phyloP scores from a whole-genome alignment of 305 asterid species.

The Fraxinus albicans region DNA sequence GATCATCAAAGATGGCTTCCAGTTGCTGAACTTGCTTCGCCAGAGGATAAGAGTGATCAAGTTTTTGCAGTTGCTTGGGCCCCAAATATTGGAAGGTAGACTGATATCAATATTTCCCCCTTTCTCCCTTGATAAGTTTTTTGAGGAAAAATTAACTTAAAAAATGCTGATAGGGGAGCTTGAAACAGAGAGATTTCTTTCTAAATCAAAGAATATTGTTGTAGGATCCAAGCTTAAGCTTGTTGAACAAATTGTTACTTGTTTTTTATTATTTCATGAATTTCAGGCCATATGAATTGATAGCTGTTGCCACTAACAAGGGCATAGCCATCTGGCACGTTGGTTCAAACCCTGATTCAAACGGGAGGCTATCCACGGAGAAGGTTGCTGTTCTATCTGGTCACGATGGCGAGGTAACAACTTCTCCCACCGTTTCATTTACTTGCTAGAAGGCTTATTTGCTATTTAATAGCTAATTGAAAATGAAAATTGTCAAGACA shows the following conservation, averaged over 20 bases:
- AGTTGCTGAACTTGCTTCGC: constrained; percentile 90
- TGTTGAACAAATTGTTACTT: neutral
- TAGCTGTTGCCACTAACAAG: constrained; percentile 75
- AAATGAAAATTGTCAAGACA: neutral
- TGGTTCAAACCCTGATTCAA: constrained; percentile 64
- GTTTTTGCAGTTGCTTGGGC: constrained; percentile 88
- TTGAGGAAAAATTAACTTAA: neutral
- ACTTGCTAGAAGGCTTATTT: neutral
- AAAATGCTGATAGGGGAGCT: neutral
- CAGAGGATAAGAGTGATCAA: constrained; percentile 66
- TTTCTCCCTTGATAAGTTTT: neutral
- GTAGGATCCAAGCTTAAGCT: neutral
- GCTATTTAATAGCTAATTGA: neutral
- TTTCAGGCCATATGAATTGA: constrained; percentile 80
- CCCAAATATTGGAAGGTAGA: constrained; percentile 92
- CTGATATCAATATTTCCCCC: neutral
- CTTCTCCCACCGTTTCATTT: neutral
- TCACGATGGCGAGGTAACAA: constrained; percentile 67
- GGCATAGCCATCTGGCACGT: constrained; percentile 93
- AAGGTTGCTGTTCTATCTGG: constrained; percentile 68
- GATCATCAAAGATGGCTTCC: constrained; percentile 99
- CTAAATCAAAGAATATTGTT: neutral
- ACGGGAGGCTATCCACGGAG: constrained; percentile 70
- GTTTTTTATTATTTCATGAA: neutral
- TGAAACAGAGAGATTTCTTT: neutral